A percentile compares a stretch with the other conserved stretches of the same genome.
These are phyloP conservation scores for Diversispora eburnea DNA, from an alignment of 192 early-diverging fungal genomes.

Conservation along the genomic window DNA sequence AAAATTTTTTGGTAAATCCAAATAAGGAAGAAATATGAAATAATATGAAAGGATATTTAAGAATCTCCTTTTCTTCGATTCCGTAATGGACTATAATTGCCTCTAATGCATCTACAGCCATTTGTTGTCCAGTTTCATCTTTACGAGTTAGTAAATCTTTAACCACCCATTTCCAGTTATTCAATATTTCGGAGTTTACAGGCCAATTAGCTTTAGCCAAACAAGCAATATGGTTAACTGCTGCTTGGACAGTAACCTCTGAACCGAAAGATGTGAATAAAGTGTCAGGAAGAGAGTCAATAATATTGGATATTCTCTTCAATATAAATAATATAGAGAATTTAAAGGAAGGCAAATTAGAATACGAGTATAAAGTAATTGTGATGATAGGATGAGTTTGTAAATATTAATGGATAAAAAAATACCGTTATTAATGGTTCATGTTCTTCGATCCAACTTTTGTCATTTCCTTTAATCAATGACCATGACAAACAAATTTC, in stretches of 20 bases:
- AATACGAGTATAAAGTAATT: not conserved
- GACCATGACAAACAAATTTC: slow-evolving; percentile 55
- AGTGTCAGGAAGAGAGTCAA: slow-evolving; percentile 37
- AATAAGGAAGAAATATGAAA: not conserved
- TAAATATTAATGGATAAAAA: too few relatives aligned
- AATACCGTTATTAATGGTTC: slow-evolving; percentile 29
- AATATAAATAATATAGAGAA: not conserved
- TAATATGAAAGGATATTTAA: slow-evolving; percentile 29
- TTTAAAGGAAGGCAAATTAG: not conserved
- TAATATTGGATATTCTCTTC: slow-evolving; percentile 40
- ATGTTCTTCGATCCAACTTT: slow-evolving; percentile 29
- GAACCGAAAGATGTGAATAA: slow-evolving; percentile 59
- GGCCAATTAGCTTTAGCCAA: slow-evolving; percentile 47
- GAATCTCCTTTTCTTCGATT: slow-evolving; percentile 36
- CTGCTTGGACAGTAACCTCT: slow-evolving; percentile 51
- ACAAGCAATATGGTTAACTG: slow-evolving; percentile 48
- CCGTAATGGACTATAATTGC: slow-evolving; percentile 42
- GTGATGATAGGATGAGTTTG: too few relatives aligned
- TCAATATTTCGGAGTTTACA: slow-evolving; percentile 24
- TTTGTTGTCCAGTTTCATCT: slow-evolving; percentile 61
- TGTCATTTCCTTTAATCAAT: slow-evolving; percentile 21
- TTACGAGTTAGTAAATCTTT: slow-evolving; percentile 54
- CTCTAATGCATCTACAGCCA: slow-evolving; percentile 47
- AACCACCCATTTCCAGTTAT: slow-evolving; percentile 52
- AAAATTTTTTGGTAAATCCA: not conserved